Percentiles rank a stretch among this genome's conserved stretches.
Evolutionary conservation across 1,284 basidiomycete species (phyloP).

Genomic region (Cutaneotrichosporon dermatis): DNA sequence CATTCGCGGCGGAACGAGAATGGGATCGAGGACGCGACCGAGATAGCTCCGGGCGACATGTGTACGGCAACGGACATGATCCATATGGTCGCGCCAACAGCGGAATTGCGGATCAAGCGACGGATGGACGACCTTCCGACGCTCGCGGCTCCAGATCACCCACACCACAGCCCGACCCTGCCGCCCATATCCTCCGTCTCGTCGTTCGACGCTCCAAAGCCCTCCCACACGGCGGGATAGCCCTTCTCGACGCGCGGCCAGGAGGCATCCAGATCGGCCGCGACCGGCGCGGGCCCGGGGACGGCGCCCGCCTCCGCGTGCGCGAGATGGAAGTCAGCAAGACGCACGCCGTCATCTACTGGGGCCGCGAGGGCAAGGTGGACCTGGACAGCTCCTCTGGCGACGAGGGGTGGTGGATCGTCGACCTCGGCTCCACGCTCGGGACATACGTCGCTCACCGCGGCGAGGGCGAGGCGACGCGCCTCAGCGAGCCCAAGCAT

Average conservation of each 20-base stretch:
- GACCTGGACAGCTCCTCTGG: neutral
- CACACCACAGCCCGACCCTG: neutral
- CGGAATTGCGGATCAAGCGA: neutral
- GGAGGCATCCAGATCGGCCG: constrained; percentile 42
- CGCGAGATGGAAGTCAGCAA: constrained; percentile 49
- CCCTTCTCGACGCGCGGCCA: constrained; percentile 42
- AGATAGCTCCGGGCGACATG: neutral
- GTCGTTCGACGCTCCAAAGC: constrained; percentile 32
- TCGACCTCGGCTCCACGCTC: constrained; percentile 47
- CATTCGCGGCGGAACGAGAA: neutral
- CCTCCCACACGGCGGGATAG: constrained; percentile 26
- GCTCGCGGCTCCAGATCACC: neutral
- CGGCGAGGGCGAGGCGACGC: constrained; percentile 12
- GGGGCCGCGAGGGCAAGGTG: constrained; percentile 8
- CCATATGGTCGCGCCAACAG: constrained; percentile 6
- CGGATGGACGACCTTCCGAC: neutral
- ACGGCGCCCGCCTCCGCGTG: constrained; percentile 34
- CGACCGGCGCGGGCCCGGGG: constrained; percentile 35
- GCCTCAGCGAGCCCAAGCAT: constrained; percentile 30
- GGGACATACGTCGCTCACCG: constrained; percentile 39
- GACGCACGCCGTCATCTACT: constrained; percentile 41
- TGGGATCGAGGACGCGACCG: neutral
- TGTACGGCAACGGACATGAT: neutral
- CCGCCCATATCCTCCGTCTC: constrained; percentile 37
- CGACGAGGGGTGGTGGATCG: constrained; percentile 36